Evolutionary conservation across 352 stramenopile species (phyloP).

Genomic region (Pythium dissimile): DNA sequence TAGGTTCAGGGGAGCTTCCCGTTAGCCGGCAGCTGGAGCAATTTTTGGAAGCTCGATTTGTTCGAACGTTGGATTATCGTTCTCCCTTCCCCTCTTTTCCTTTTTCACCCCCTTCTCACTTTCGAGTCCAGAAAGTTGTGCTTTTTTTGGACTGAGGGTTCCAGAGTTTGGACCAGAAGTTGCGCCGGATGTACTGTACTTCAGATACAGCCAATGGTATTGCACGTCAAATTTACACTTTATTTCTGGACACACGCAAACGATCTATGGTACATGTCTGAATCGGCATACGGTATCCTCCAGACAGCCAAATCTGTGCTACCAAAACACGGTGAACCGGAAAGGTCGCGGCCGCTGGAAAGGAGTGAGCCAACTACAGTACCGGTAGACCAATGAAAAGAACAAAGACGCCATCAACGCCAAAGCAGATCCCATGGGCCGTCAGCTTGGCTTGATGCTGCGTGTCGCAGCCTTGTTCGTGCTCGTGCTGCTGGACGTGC

Average conservation of each 20-base stretch:
- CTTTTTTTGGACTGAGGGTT: no score
- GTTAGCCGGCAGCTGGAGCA: neutral
- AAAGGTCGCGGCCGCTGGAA: slow-evolving; percentile 12
- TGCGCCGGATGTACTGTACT: neutral
- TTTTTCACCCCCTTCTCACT: neutral
- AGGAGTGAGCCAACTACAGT: no score
- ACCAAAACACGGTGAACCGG: slow-evolving; percentile 7
- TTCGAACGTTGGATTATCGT: neutral
- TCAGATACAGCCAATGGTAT: slow-evolving; percentile 9
- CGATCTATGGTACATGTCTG: neutral
- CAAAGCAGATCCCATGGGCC: neutral
- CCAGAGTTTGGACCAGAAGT: neutral
- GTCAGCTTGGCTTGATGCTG: slow-evolving; percentile 13
- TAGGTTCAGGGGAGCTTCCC: neutral
- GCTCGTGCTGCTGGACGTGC: slow-evolving; percentile 39
- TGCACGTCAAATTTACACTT: neutral
- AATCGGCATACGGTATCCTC: no score
- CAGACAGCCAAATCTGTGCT: no score
- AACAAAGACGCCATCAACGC: neutral
- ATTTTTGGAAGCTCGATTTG: neutral
- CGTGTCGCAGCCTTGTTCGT: slow-evolving; percentile 29
- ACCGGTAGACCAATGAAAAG: no score
- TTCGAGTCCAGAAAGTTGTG: no score
- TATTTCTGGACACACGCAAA: slow-evolving; percentile 4
- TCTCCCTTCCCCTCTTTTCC: no score